Evolutionary conservation across 2,329 filamentous ascomycete genomes (phyloP), one percentile per base, ranked within the genome.

Genomic region (Chrysoporthe deuterocubensis): DNA sequence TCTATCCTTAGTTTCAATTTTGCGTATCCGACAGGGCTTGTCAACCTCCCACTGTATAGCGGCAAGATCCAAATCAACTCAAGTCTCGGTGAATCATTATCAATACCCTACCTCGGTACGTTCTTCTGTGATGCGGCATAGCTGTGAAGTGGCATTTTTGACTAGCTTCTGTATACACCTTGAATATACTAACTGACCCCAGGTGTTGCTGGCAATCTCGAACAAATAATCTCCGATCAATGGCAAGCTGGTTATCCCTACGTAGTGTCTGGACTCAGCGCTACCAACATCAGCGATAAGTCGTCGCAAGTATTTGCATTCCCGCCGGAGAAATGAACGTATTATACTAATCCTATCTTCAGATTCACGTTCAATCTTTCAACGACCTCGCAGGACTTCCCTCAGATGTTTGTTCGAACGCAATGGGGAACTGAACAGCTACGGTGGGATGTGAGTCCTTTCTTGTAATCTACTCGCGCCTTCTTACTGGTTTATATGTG

Each of bases 1-100:
- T 11, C n/a, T 34, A 13, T 21, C 11, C 8, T 11, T 8, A 74
- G 72, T 9, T 74, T 74, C 57, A 69, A 71, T 4, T 73, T 74
- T 44, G 66, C 62, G 6, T 44, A 43, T n/a, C 75, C 75, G 4
- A 42, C 54, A 32, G 71, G 73, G 8, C 70, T 77, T 5, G 73
- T 75, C 14, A 75, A 72, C 50, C 64, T 79, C n/a, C 77, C 76
- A 3, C 71, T 78, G 2, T 79, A 79, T 64, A 75, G 75, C 61
- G 77, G 77, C 21, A 77, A 77, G 67, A 71, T 78, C 32, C 69
- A 77, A 21, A 73, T 78, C 65, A 75, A 72, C 26, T 73, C 73
- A 21, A 71, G 72, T 65, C 76, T 77, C 40, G 75, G 74, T 11
- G 76, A 79, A 58, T 70, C 74, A 11, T 71, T 78, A 11, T 74